phyloP scores from a whole-genome alignment of 2,329 filamentous ascomycete genomes.

The Bertia moriformis region DNA sequence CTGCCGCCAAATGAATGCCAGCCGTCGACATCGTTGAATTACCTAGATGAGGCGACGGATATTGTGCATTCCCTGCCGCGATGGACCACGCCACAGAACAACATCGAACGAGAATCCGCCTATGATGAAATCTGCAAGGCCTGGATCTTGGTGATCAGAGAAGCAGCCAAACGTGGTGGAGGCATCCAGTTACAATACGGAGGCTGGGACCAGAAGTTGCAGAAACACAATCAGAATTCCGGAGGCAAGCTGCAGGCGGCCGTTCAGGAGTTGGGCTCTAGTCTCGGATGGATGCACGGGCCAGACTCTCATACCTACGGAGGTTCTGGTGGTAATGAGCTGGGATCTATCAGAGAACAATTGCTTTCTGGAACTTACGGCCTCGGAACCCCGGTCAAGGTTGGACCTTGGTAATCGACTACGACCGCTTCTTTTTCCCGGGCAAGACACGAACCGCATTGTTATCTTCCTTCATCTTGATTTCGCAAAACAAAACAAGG shows the following conservation, averaged over 20 bases:
- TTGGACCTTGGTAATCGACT: conserved; percentile 32
- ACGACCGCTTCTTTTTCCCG: background rate
- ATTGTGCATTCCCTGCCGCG: conserved; percentile 48
- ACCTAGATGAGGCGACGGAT: conserved; percentile 47
- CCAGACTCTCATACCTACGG: conserved; percentile 7
- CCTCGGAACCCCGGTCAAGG: conserved; percentile 32
- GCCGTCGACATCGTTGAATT: conserved; percentile 41
- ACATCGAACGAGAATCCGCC: conserved; percentile 48
- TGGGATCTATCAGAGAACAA: conserved; percentile 35
- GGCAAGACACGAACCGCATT: background rate
- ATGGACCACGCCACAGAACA: conserved; percentile 50
- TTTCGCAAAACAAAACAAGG: background rate
- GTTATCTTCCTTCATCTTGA: background rate
- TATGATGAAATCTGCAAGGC: conserved; percentile 54
- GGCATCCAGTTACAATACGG: conserved; percentile 51
- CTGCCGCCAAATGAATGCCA: conserved; percentile 50
- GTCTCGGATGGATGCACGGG: conserved; percentile 37
- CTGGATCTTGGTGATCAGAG: conserved; percentile 47
- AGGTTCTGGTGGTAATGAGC: conserved; percentile 18
- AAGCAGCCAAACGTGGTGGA: conserved; percentile 47
- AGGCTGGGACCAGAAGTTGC: conserved; percentile 51
- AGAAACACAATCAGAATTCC: conserved; percentile 46
- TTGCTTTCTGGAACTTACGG: conserved; percentile 40
- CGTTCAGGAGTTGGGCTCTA: conserved; percentile 38
- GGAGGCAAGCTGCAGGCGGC: conserved; percentile 46